A percentile compares a stretch with the other conserved stretches of the same genome.
Evolutionary conservation across 2,329 filamentous ascomycete genomes (phyloP).

Genomic region (Macrophomina tecta): DNA sequence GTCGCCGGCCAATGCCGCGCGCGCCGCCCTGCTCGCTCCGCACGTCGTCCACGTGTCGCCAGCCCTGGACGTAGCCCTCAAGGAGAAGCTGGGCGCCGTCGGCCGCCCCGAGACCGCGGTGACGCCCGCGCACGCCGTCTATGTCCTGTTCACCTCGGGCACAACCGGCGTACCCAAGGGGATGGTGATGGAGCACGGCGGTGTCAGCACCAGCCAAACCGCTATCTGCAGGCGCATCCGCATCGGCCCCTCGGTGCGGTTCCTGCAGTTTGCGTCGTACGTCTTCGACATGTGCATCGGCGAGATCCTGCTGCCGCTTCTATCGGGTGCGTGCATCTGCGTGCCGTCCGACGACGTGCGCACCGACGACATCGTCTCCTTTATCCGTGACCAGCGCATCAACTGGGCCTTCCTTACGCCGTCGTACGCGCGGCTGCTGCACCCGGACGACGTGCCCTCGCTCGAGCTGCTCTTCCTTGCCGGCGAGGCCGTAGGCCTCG

Average conservation of each 20-base stretch:
- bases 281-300: slow-evolving; percentile 45
- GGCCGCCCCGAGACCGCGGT: slow-evolving; percentile 10
- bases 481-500: slow-evolving; percentile 39
- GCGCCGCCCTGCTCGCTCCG: not conserved
- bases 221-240: not conserved
- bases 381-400: slow-evolving; percentile 37
- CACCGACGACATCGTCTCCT: slow-evolving; percentile 31
- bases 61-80: not conserved
- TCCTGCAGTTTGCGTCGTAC: slow-evolving; percentile 45
- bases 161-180: slow-evolving; percentile 44
- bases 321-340: slow-evolving; percentile 43
- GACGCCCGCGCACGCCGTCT: slow-evolving; percentile 27
- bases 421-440: slow-evolving; percentile 44
- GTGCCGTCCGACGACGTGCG: slow-evolving; percentile 55
- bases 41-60: not conserved
- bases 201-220: slow-evolving; percentile 34
- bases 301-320: slow-evolving; percentile 44
- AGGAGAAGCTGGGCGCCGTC: slow-evolving; percentile 33
- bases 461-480: slow-evolving; percentile 46
- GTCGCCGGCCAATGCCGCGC: not conserved
- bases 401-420: slow-evolving; percentile 46
- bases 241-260: slow-evolving; percentile 15
- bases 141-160: slow-evolving; percentile 46
- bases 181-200: slow-evolving; percentile 31
- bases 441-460: slow-evolving; percentile 45